A percentile compares a stretch with the other conserved stretches of the same genome.
These are phyloP conservation scores for Rhizopogon sp. DNA, from an alignment of 768 basidiomycete genomes.

Conservation along the genomic window DNA sequence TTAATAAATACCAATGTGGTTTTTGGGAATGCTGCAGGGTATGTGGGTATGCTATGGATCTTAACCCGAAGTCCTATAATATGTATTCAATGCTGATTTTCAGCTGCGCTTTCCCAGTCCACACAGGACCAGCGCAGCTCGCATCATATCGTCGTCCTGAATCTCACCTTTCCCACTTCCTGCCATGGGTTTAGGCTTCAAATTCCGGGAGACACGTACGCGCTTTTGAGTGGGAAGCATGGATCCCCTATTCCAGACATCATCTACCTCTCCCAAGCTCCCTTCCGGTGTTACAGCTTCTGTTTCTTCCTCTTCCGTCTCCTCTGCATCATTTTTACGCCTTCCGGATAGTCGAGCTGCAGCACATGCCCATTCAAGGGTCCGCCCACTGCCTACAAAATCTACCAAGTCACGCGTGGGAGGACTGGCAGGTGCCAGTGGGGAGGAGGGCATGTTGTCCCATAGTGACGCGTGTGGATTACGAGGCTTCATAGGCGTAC, in stretches of 20 bases:
- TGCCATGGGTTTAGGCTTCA: background rate
- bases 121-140: constrained; percentile 63
- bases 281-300: constrained; percentile 64
- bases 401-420: constrained; percentile 26
- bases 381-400: constrained; percentile 21
- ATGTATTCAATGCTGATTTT: background rate
- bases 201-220: constrained; percentile 1
- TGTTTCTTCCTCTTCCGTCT: constrained; percentile 59
- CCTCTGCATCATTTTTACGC: constrained; percentile 14
- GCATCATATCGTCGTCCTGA: constrained; percentile 66
- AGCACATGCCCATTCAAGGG: constrained; percentile 28
- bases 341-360: constrained; percentile 47
- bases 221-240: background rate
- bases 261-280: constrained; percentile 40
- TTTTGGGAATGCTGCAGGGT: constrained; percentile 4
- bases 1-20: background rate
- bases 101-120: constrained; percentile 35
- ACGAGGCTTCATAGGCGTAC: constrained; percentile 25
- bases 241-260: constrained; percentile 27
- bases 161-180: constrained; percentile 8
- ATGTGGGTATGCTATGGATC: background rate
- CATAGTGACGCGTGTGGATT: constrained; percentile 22
- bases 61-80: background rate
- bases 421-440: constrained; percentile 37
- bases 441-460: constrained; percentile 35